A percentile compares a stretch with the other conserved stretches of the same genome.
phyloP scores from a whole-genome alignment of 352 stramenopile species.

The Globisporangium viniferum region DNA sequence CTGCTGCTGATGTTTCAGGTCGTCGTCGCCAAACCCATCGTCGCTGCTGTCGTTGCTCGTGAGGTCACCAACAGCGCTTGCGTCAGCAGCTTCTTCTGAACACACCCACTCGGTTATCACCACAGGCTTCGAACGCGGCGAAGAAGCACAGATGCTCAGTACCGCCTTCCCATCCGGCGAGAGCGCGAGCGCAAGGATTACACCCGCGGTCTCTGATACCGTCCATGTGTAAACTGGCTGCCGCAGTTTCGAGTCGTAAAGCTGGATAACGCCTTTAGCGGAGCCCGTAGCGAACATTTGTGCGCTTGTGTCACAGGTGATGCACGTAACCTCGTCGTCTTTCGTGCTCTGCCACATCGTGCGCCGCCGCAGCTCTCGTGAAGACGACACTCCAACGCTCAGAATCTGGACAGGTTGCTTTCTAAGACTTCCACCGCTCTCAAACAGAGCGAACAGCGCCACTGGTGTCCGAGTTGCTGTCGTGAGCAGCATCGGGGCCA shows the following conservation, averaged over 20 bases:
- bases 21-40: neutral
- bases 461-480: neutral
- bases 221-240: conserved; percentile 11
- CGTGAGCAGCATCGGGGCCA: neutral
- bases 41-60: conserved; percentile 17
- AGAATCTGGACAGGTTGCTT: conserved; percentile 8
- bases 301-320: conserved; percentile 1
- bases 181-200: conserved; percentile 10
- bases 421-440: too few relatives aligned
- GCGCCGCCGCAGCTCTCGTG: neutral
- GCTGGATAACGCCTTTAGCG: neutral
- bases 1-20: neutral
- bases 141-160: conserved; percentile 1
- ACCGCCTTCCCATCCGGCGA: conserved; percentile 10
- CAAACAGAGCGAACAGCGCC: neutral
- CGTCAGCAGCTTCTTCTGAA: conserved; percentile 7
- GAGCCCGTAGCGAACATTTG: conserved; percentile 13
- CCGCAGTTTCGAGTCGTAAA: conserved; percentile 16
- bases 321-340: conserved; percentile 9
- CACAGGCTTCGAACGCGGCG: neutral
- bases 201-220: neutral
- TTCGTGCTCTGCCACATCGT: conserved; percentile 1
- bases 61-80: neutral
- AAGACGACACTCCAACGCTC: neutral
- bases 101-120: conserved; percentile 12